phyloP scores from a whole-genome alignment of 352 stramenopile genomes.

The Globisporangium okanoganense region DNA sequence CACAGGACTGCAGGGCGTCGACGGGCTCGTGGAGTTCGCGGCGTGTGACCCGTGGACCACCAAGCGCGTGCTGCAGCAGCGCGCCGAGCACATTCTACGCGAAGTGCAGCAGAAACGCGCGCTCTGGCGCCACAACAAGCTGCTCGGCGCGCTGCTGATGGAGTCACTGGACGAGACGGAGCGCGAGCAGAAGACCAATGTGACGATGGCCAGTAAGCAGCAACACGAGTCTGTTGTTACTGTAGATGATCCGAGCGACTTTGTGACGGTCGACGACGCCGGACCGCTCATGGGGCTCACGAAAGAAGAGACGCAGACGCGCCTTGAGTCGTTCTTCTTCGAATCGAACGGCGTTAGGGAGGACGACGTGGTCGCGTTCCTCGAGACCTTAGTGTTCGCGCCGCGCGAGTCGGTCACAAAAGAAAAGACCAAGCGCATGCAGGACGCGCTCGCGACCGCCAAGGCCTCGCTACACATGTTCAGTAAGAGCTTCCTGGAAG shows the following conservation, averaged over 20 bases:
- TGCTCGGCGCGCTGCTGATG: slow-evolving; percentile 38
- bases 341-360: slow-evolving; percentile 22
- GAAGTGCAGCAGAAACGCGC: slow-evolving; percentile 35
- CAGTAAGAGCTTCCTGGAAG: slow-evolving; percentile 21
- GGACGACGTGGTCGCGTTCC: slow-evolving; percentile 29
- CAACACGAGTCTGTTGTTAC: slow-evolving; percentile 6
- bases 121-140: slow-evolving; percentile 54
- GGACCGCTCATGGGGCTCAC: slow-evolving; percentile 25
- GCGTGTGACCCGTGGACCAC: slow-evolving; percentile 28
- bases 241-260: slow-evolving; percentile 11
- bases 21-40: slow-evolving; percentile 35
- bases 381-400: slow-evolving; percentile 33
- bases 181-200: slow-evolving; percentile 14
- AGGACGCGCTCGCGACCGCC: slow-evolving; percentile 18
- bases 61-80: slow-evolving; percentile 20
- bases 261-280: slow-evolving; percentile 9
- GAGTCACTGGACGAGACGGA: slow-evolving; percentile 34
- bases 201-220: slow-evolving; percentile 5
- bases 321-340: slow-evolving; percentile 44
- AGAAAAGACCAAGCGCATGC: slow-evolving; percentile 22
- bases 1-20: slow-evolving; percentile 25
- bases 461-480: slow-evolving; percentile 18
- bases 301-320: slow-evolving; percentile 32
- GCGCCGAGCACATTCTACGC: slow-evolving; percentile 22
- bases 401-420: slow-evolving; percentile 19